Evolutionary conservation across 805 yeast species (phyloP).

Genomic region (Monosporozyma solicola): DNA sequence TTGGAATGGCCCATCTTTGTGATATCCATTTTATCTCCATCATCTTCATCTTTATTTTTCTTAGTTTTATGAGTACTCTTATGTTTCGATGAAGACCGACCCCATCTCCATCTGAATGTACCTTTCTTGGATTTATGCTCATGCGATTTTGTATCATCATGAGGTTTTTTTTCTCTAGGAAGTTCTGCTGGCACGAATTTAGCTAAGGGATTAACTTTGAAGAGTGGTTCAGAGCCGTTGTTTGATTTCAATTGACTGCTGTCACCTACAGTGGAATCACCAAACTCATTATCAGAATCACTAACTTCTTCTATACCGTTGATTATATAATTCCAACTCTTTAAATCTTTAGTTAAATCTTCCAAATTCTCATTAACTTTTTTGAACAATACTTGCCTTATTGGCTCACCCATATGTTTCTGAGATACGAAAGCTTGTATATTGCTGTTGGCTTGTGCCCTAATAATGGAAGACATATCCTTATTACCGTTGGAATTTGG

Average conservation of each 20-base stretch:
- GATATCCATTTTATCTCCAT: background rate
- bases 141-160: constrained; percentile 3
- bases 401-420: constrained; percentile 4
- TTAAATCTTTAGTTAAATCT: background rate
- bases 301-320: background rate
- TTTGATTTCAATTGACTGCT: background rate
- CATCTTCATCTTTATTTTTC: background rate
- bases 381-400: constrained; percentile 12
- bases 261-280: background rate
- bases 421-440: background rate
- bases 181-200: constrained; percentile 21
- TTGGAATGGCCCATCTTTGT: background rate
- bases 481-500: background rate
- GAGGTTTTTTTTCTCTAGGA: constrained; percentile 17
- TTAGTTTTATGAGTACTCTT: constrained; percentile 3
- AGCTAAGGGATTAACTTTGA: constrained; percentile 26
- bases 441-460: background rate
- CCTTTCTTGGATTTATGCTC: constrained; percentile 15
- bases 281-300: background rate
- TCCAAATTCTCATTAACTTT: constrained; percentile 4
- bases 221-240: constrained; percentile 1
- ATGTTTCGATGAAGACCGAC: constrained; percentile 7
- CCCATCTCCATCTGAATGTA: constrained; percentile 23
- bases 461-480: background rate
- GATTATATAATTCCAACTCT: constrained; percentile 5